Base-by-base conservation (phyloP, 345 rosid genomes). In the Eucalyptus polybractea region DNA sequence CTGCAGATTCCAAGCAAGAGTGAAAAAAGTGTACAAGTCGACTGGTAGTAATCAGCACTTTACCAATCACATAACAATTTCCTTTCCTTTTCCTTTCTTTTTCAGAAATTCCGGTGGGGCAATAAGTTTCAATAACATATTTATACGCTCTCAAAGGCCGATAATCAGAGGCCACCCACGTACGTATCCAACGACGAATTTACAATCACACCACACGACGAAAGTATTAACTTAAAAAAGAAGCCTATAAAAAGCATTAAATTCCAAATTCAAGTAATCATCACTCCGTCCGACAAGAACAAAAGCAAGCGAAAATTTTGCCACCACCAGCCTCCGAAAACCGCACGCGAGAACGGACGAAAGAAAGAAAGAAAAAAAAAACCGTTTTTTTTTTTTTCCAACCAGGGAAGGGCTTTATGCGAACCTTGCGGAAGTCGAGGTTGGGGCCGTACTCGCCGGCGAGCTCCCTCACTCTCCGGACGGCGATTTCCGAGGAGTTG, bases 371-470 rank as follows among this genome's bases (percentile, higher is more conserved):
- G 40, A 37, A 33, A 14, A 22, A 54, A 17, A 22, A 54, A 37
- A 2, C 9, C 29, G 49, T 25, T 40, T 31, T 40, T n/a, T 42
- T 42, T 33, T 33, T 53, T 53, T 19, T 21, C 25, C 16, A 16
- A 40, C 37, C 53, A 16, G 87, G 51, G 83, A 2, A 49, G 17
- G 17, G 19, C 42, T 21, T 29, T 40, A 88, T 54, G 33, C 31
- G 22, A 24, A 97, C 99, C 99, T 96, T 92, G 90, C 88, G 93
- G 91, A 98, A 95, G 29, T 94, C 90, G 90, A 98, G 96, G 90
- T 96, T 95, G 2, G 81, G 47, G 83, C 93, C 96, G 80, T 87
- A 90, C 62, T 93, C 91, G 37, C 94, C 97, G 88, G 99, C 98
- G 90, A 98, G 97, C 65, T 96, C 94, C 89, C 87, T 88, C 58